A percentile compares a stretch with the other conserved stretches of the same genome.
These are phyloP conservation scores for Tolypocladium tundrense DNA, from an alignment of 2,329 filamentous ascomycete species.

Conservation along the genomic window DNA sequence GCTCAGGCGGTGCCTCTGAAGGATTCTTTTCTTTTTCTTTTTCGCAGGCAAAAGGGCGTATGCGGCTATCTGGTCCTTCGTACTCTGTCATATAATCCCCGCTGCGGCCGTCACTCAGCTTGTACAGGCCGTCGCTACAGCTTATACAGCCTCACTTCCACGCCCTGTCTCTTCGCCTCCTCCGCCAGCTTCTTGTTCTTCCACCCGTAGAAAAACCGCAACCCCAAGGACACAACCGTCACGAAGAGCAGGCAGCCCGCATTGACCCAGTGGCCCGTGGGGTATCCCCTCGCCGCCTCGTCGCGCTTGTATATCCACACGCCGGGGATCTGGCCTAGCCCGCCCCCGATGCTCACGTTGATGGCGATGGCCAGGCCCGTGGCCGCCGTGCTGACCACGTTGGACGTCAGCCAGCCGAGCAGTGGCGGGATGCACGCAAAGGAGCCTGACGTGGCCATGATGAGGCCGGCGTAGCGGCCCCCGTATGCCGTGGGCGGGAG, in stretches of 20 bases:
- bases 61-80: not conserved
- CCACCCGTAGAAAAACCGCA: constrained; percentile 47
- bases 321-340: constrained; percentile 59
- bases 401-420: constrained; percentile 60
- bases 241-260: constrained; percentile 50
- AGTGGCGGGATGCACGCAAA: constrained; percentile 62
- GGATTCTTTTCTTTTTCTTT: no score
- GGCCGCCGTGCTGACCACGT: constrained; percentile 54
- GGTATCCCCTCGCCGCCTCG: constrained; percentile 51
- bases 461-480: constrained; percentile 58
- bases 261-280: constrained; percentile 61
- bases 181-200: constrained; percentile 27
- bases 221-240: constrained; percentile 33
- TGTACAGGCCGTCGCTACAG: constrained; percentile 12
- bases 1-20: no score
- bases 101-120: not conserved
- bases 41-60: no score
- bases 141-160: constrained; percentile 29
- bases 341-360: constrained; percentile 56
- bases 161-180: constrained; percentile 18
- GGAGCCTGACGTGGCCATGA: constrained; percentile 54
- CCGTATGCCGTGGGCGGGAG: constrained; percentile 50
- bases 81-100: not conserved
- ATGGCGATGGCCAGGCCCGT: constrained; percentile 60
- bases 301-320: constrained; percentile 64